phyloP scores from a whole-genome alignment of 2,329 filamentous ascomycete genomes.

The Xylaria sp. region DNA sequence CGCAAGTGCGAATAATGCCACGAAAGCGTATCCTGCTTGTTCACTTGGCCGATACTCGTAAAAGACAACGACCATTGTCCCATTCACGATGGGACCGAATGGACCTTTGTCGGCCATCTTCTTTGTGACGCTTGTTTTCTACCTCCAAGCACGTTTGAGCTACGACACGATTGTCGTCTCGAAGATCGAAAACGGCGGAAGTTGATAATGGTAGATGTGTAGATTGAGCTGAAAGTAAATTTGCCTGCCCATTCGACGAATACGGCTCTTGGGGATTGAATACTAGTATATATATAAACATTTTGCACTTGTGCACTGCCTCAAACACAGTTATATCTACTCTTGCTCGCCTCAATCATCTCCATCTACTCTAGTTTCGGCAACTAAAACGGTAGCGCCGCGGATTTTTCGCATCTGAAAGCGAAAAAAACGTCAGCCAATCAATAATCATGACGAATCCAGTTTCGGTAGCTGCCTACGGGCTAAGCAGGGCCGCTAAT shows the following conservation, averaged over 20 bases:
- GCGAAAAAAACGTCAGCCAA: constrained; percentile 23
- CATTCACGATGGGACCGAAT: constrained; percentile 37
- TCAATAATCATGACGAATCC: constrained; percentile 2
- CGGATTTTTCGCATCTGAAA: constrained; percentile 15
- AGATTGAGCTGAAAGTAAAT: background rate
- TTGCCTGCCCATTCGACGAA: background rate
- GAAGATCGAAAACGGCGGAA: background rate
- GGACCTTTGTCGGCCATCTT: constrained; percentile 31
- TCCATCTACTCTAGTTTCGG: background rate
- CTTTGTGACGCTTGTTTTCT: background rate
- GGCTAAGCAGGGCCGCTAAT: background rate
- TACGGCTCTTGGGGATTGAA: background rate
- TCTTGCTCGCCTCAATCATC: background rate
- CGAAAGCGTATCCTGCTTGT: constrained; percentile 32
- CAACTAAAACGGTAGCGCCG: constrained; percentile 1
- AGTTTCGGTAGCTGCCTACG: background rate
- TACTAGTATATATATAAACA: background rate
- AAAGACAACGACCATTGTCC: constrained; percentile 39
- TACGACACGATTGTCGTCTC: background rate
- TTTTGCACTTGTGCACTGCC: background rate
- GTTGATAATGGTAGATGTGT: background rate
- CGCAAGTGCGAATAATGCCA: constrained; percentile 37
- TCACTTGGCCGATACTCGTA: constrained; percentile 38
- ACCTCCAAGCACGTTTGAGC: background rate
- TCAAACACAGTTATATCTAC: background rate